Evolutionary conservation across 345 rosid species (phyloP), one percentile per base, ranked within the genome.

Genomic region (Kernera saxatilis): DNA sequence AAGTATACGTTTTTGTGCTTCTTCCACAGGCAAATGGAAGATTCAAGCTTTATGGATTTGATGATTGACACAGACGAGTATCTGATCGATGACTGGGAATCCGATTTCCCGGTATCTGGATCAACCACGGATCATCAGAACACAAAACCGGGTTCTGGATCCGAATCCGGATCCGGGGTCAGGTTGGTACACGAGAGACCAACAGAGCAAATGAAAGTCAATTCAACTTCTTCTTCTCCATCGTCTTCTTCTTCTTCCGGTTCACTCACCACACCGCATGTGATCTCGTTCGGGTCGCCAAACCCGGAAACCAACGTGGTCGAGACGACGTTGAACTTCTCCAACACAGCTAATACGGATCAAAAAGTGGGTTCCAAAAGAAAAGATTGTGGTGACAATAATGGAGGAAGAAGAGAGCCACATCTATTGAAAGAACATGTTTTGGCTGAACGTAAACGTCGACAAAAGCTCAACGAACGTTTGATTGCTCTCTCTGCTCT

Each of bases 381-480:
- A 50, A 74, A 50, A 59, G 68, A 74, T 33, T 59, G 55, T 69
- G 48, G 54, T 71, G 57, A 6, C 3, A 35, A 40, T 4, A 53
- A 19, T 53, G 74, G 65, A 53, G 70, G 74, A 21, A 75, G 40
- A 69, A 62, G 75, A 69, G 74, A 69, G 36, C 75, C 79, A 33
- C 71, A 69, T 61, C 33, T 54, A 6, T 0, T 75, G 36, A 75
- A 84, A 67, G 98, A 92, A 53, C 98, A 92, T 70, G 86, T 92
- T n/a, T 72, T 92, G 9, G 94, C 98, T 3, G 98, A 92, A 80
- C 73, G 96, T 51, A 89, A 92, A 74, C 84, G 98, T 3, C 72
- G 98, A 45, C 92, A 92, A 59, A 89, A 82, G 84, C 89, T 92
- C 44, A 86, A 77, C 64, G 96, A 89, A 69, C 81, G 84, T 30